Base-by-base conservation (phyloP, 2,329 filamentous ascomycete species). In the Pseudogymnoascus sp. region DNA sequence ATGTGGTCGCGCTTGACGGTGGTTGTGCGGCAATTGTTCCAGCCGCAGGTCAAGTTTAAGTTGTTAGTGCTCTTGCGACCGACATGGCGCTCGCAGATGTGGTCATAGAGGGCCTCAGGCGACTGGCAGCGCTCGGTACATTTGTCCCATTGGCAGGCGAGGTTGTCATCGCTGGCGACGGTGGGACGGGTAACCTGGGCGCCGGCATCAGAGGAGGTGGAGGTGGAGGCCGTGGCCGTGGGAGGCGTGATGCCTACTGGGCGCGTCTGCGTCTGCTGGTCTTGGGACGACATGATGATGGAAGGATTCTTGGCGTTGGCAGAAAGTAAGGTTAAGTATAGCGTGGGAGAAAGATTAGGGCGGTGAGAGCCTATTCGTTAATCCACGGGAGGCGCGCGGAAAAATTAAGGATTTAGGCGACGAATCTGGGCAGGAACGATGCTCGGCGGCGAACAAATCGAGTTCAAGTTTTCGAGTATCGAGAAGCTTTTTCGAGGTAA, bases 31-130 rank as follows among this genome's bases (percentile, higher is more conserved):
- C 95, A 99, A 68, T 88, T 89, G 71, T 93, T 95, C 95, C 95
- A 99, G 75, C 96, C 91, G 79, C 95, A 99, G 63, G 92, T 97
- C 75, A 99, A 78, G 77, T 95, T 97, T 73, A 99, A 82, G 78
- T 99, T 99, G 81, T 97, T 97, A 74, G 95, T 99, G 80, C 91
- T 96, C 82, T 99, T 99, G 78, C 95, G 91, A 68, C 95, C 95
- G 75, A 99, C 93, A 82, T 99, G 95, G 73, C 92, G 91, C 76
- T 97, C 95, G 78, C 95, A 97, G 70, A 99, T 93, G 77, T 99
- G 95, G 72, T 97, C 93, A 71, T 77, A 77, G 53, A 77, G 72
- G 65, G 74, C 70, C 67, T 77, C 75, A 31, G 76, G 71, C 23
- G 74, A 73, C 9, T 72, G 68, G 63, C 75, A 76, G 65, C 73